These are phyloP conservation scores for Penicillium maclennaniae DNA, from an alignment of 495 filamentous ascomycete species.

Conservation along the genomic window DNA sequence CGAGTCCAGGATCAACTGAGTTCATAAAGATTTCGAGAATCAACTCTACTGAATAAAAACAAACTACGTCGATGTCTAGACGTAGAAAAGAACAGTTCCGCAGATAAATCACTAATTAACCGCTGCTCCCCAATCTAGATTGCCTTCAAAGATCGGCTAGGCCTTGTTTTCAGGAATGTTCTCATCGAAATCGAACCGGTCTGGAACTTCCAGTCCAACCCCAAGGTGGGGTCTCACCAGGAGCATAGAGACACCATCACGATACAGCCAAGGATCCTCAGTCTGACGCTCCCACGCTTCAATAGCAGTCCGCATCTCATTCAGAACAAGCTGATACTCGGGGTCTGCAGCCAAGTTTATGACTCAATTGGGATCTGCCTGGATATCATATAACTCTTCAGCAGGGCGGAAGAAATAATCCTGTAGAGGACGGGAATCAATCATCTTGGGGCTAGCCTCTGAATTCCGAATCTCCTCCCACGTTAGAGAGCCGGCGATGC, in stretches of 20 bases:
- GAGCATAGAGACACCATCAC: slow-evolving; percentile 34
- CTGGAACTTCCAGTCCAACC: slow-evolving; percentile 33
- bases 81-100: neutral
- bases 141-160: slow-evolving; percentile 2
- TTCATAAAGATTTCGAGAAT: too few species aligned
- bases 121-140: slow-evolving; percentile 17
- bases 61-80: neutral
- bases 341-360: slow-evolving; percentile 29
- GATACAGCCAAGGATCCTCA: slow-evolving; percentile 39
- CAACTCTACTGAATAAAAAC: too few species aligned
- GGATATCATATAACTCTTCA: slow-evolving; percentile 43
- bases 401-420: slow-evolving; percentile 38
- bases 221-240: slow-evolving; percentile 27
- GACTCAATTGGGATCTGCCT: slow-evolving; percentile 37
- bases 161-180: slow-evolving; percentile 17
- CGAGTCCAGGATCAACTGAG: too few species aligned
- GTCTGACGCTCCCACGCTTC: slow-evolving; percentile 38
- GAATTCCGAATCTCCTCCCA: slow-evolving; percentile 43
- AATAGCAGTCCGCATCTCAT: slow-evolving; percentile 22
- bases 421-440: slow-evolving; percentile 32
- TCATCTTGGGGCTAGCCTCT: slow-evolving; percentile 22
- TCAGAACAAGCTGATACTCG: slow-evolving; percentile 17
- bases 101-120: slow-evolving; percentile 2
- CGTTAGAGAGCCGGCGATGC: slow-evolving; percentile 40
- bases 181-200: slow-evolving; percentile 40